These are phyloP conservation scores for Candida andamanensis DNA, from an alignment of 805 yeast genomes.

Conservation along the genomic window DNA sequence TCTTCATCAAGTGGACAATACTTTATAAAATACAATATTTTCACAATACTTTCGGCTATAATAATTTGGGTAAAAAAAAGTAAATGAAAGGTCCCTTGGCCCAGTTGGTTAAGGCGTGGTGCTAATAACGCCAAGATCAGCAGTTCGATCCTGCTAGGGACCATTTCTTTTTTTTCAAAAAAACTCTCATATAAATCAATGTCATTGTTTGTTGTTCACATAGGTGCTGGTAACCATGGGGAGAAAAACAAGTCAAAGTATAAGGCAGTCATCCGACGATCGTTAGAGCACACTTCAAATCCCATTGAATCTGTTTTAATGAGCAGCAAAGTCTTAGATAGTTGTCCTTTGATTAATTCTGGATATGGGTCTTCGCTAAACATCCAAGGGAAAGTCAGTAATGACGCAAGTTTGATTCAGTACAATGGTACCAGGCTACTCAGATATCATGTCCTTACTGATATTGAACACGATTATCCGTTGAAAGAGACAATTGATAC, in stretches of 20 bases:
- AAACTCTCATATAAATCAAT: not conserved
- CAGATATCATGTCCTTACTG: constrained; percentile 14
- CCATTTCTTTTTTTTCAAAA: constrained; percentile 30
- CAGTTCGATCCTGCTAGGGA: constrained; percentile 88
- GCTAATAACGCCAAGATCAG: constrained; percentile 63
- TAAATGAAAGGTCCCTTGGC: constrained; percentile 42
- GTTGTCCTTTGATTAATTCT: constrained; percentile 40
- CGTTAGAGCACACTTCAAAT: constrained; percentile 12
- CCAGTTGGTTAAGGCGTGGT: constrained; percentile 52
- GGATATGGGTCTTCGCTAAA: constrained; percentile 46
- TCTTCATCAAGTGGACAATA: no score
- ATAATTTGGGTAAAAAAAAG: no score
- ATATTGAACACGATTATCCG: constrained; percentile 21
- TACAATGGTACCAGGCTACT: constrained; percentile 5
- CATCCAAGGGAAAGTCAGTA: constrained; percentile 34
- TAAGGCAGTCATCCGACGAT: constrained; percentile 22
- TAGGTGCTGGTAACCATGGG: constrained; percentile 50
- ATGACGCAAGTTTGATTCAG: constrained; percentile 39
- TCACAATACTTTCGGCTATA: no score
- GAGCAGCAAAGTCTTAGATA: constrained; percentile 28
- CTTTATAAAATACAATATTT: no score
- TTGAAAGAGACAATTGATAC: constrained; percentile 21
- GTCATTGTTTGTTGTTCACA: constrained; percentile 30
- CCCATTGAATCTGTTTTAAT: constrained; percentile 5
- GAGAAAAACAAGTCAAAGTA: constrained; percentile 14